A percentile compares a stretch with the other conserved stretches of the same genome.
Evolutionary conservation across 2,329 filamentous ascomycete species (phyloP).

Genomic region (Metarhizium sp.): DNA sequence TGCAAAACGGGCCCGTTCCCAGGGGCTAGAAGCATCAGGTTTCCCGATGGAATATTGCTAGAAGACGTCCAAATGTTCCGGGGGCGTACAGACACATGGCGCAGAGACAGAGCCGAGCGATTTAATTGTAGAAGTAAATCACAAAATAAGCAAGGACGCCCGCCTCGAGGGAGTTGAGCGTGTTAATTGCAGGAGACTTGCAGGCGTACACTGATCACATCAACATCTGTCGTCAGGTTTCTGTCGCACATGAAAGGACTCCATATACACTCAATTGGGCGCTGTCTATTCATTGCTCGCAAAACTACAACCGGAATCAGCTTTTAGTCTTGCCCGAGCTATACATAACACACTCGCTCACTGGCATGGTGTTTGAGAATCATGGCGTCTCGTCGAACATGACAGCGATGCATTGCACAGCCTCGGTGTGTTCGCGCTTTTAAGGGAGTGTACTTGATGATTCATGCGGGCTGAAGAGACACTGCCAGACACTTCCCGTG

Average conservation of each 20-base stretch:
- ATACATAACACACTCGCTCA: not conserved
- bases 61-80: slow-evolving; percentile 1
- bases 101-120: not conserved
- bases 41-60: slow-evolving; percentile 8
- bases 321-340: not conserved
- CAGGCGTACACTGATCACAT: too few species aligned
- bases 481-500: not conserved
- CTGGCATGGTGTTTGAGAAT: not conserved
- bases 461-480: not conserved
- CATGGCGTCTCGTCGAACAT: not conserved
- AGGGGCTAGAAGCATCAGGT: not conserved
- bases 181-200: not conserved
- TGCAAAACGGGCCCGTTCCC: not conserved
- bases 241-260: not conserved
- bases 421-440: not conserved
- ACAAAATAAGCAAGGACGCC: not conserved
- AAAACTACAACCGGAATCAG: not conserved
- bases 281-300: not conserved
- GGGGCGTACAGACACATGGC: slow-evolving; percentile 6
- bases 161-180: not conserved
- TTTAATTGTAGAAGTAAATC: not conserved
- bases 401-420: not conserved
- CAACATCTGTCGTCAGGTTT: not conserved
- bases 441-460: not conserved
- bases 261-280: not conserved